These are phyloP conservation scores for Spathaspora girioi DNA, from an alignment of 805 yeast genomes.

Conservation along the genomic window DNA sequence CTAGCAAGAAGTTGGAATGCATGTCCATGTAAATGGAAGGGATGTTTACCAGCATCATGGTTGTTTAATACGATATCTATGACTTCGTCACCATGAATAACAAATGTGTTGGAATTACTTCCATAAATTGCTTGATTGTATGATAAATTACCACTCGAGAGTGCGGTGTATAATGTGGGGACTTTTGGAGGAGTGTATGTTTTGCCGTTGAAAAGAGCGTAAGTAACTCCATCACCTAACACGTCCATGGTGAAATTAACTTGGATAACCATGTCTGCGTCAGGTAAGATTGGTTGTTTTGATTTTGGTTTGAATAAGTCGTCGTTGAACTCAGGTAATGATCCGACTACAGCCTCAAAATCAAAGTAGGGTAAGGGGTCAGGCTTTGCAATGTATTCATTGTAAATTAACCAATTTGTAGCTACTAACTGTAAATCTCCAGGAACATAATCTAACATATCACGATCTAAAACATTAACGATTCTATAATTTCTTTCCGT, in stretches of 20 bases:
- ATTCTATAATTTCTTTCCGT: conserved; percentile 68
- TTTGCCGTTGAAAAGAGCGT: conserved; percentile 93
- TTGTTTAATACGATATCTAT: conserved; percentile 84
- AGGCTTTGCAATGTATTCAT: conserved; percentile 38
- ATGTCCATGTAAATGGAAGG: conserved; percentile 97
- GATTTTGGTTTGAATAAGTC: conserved; percentile 28
- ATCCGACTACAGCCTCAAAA: conserved; percentile 32
- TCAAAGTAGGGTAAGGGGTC: conserved; percentile 12
- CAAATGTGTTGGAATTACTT: conserved; percentile 70
- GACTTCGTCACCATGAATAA: conserved; percentile 61
- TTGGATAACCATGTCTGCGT: conserved; percentile 66
- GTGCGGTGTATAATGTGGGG: conserved; percentile 78
- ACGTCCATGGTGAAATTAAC: conserved; percentile 81
- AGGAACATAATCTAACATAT: conserved; percentile 78
- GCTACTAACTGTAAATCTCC: conserved; percentile 61
- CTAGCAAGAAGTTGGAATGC: conserved; percentile 79
- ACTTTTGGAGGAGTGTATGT: conserved; percentile 79
- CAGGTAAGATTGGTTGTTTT: conserved; percentile 47
- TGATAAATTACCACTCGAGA: conserved; percentile 63
- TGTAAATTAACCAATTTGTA: conserved; percentile 70
- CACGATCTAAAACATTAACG: conserved; percentile 75
- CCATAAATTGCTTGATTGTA: conserved; percentile 64
- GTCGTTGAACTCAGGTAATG: conserved; percentile 47
- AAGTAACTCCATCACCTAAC: conserved; percentile 81
- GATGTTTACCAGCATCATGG: conserved; percentile 88